Base-by-base conservation (phyloP, 768 basidiomycete species). In the Termitomyces sp. region DNA sequence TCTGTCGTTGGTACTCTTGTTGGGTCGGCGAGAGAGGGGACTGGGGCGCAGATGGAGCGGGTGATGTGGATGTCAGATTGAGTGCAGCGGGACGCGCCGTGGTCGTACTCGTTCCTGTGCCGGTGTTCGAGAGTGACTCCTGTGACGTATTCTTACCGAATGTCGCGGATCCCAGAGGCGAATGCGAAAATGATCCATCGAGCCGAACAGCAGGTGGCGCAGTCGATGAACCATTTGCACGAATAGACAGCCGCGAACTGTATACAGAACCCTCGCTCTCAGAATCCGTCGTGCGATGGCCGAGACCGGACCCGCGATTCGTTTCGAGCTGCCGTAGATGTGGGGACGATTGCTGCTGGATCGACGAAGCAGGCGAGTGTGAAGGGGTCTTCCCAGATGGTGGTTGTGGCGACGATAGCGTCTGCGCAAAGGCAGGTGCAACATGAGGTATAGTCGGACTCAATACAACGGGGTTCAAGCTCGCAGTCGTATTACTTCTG, bases 51-150 rank as follows among this genome's bases (percentile, higher is more conserved):
- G 36, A 37, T 18, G 33, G 29, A 33, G 8, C 20, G 48, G 50
- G 26, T 41, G 56, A 57, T 4, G 41, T 15, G n/a, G 16, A 72
- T 60, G 15, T 29, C 2, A 62, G 41, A 12, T 65, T 63, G 26
- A 76, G 68, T 1, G 74, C 73, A 0, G 72, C 65, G 2, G 75
- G 77, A 2, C 67, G 67, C 22, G 39, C 15, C 16, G 39, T 28
- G 8, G 28, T 22, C 12, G 12, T n/a, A 26, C 12, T 51, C 13
- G 6, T 36, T 24, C 37, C 5, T 24, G 16, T 0, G 7, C 16
- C 24, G 6, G 24, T n/a, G 26, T 15, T 42, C 5, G 37, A 24
- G n/a, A 20, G 33, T 9, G 31, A 18, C 39, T 18, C 29, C 5
- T 24, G 46, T 0, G 18, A 13, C n/a, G 4, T 28, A 9, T 20